Conservation (phyloP, 116 monocot species). For the Zostera marina region DNA sequence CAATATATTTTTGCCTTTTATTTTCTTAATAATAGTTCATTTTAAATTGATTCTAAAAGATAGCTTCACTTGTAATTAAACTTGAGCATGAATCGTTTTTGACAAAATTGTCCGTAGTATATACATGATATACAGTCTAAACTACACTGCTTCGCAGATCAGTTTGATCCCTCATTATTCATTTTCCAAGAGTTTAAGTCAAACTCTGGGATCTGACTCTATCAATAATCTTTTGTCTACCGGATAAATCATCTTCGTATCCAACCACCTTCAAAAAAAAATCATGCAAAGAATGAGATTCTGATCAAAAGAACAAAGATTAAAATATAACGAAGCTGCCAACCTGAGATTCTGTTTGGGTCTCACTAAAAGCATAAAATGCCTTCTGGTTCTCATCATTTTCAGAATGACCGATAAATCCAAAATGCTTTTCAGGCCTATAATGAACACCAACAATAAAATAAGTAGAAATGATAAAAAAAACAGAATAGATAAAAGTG, state of each 20-base stretch:
- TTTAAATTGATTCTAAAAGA: too few relatives aligned
- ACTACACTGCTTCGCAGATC: background rate
- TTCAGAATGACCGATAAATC: constrained; percentile 3
- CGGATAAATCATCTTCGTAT: constrained; percentile 96
- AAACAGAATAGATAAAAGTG: background rate
- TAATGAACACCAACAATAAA: background rate
- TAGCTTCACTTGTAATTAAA: too few relatives aligned
- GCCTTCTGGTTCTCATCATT: constrained; percentile 11
- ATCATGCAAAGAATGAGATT: background rate
- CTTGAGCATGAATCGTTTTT: too few relatives aligned
- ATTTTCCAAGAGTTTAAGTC: constrained; percentile 22
- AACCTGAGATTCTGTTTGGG: constrained; percentile 96
- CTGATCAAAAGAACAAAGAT: background rate
- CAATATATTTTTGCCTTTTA: too few relatives aligned
- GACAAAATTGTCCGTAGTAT: too few relatives aligned
- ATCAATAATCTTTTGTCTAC: constrained; percentile 94
- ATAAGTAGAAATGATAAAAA: background rate
- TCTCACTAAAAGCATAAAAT: constrained; percentile 83
- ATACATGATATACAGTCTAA: background rate
- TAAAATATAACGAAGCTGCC: background rate
- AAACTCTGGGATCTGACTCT: constrained; percentile 74
- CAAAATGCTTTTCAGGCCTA: constrained; percentile 37
- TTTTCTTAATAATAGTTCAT: too few relatives aligned
- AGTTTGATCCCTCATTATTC: background rate
- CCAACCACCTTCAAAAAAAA: constrained; percentile 53